phyloP scores from a whole-genome alignment of 129 eudicot species.

The Calendula officinalis region DNA sequence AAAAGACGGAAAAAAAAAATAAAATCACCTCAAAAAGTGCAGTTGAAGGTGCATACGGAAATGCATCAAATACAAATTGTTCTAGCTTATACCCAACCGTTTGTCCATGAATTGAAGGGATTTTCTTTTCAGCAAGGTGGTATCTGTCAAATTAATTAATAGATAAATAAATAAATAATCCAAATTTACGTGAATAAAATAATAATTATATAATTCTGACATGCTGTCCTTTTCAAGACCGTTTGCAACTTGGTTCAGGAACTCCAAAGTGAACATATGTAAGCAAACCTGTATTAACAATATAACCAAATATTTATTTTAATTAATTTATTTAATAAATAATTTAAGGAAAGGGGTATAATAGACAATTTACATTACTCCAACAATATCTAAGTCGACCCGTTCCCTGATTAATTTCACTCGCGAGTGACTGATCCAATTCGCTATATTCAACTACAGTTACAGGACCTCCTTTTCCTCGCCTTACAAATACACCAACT shows the following conservation, averaged over 20 bases:
- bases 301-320: conserved; percentile 1
- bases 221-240: conserved; percentile 92
- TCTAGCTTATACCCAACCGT: conserved; percentile 80
- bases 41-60: conserved; percentile 93
- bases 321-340: not conserved
- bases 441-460: conserved; percentile 97
- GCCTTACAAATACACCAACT: conserved; percentile 94
- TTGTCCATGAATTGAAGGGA: conserved; percentile 80
- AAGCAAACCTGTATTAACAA: conserved; percentile 69
- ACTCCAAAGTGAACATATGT: conserved; percentile 94
- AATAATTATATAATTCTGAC: conserved; percentile 45
- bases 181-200: no score
- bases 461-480: conserved; percentile 98
- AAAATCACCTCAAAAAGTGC: conserved; percentile 79
- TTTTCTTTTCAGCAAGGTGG: conserved; percentile 97
- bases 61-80: conserved; percentile 91
- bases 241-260: conserved; percentile 87
- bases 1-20: not conserved
- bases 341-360: conserved; percentile 1
- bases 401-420: conserved; percentile 85
- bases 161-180: no score
- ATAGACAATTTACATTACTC: conserved; percentile 75
- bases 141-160: conserved; percentile 41
- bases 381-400: conserved; percentile 97
- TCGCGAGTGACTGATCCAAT: conserved; percentile 81